Conservation (phyloP, 495 filamentous ascomycete species). For the Hypoxylon fuscum region DNA sequence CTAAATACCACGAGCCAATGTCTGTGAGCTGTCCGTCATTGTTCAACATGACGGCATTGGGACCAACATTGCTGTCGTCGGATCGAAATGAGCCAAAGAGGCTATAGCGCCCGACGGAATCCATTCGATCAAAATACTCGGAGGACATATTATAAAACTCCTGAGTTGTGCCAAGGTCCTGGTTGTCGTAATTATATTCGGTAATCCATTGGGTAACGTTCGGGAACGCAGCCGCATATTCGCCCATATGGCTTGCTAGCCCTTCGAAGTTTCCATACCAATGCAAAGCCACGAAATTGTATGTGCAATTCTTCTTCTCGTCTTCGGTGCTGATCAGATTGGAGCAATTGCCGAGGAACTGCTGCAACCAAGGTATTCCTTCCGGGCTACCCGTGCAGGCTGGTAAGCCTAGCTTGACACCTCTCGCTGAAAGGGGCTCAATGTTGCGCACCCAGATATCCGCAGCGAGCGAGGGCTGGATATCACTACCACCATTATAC, state of each 20-base stretch:
- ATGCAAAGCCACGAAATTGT: conserved; percentile 78
- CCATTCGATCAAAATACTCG: conserved; percentile 70
- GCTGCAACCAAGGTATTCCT: conserved; percentile 70
- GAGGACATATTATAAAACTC: conserved; percentile 69
- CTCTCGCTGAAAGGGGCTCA: conserved; percentile 66
- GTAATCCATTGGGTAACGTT: conserved; percentile 76
- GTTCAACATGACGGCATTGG: conserved; percentile 72
- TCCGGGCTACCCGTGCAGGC: conserved; percentile 62
- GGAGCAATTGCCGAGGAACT: conserved; percentile 66
- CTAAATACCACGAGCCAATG: conserved; percentile 79
- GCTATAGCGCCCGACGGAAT: conserved; percentile 70
- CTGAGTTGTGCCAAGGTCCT: conserved; percentile 64
- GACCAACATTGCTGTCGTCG: conserved; percentile 71
- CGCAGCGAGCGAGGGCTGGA: conserved; percentile 67
- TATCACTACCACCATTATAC: conserved; percentile 64
- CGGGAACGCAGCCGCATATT: conserved; percentile 66
- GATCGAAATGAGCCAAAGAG: conserved; percentile 79
- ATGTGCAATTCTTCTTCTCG: conserved; percentile 62
- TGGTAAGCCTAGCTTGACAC: conserved; percentile 66
- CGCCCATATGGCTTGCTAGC: conserved; percentile 73
- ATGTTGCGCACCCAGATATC: conserved; percentile 72
- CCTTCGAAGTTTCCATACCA: conserved; percentile 83
- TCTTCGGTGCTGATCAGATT: conserved; percentile 47
- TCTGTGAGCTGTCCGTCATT: conserved; percentile 70
- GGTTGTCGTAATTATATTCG: conserved; percentile 67